Evolutionary conservation across 169 alveolate species (phyloP).

Genomic region (Plasmodium sp.): DNA sequence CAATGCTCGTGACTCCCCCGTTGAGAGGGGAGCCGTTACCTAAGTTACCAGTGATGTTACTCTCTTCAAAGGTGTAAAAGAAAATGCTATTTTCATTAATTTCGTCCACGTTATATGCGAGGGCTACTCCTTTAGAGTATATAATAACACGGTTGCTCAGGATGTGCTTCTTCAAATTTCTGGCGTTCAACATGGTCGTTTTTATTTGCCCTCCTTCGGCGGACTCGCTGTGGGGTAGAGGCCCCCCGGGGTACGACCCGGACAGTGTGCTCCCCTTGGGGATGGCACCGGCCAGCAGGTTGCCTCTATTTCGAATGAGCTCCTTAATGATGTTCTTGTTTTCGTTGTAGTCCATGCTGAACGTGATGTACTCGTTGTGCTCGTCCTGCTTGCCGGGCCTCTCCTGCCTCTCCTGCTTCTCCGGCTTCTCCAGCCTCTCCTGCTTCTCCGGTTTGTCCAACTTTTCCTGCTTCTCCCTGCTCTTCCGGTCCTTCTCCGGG

Average conservation of each 20-base stretch:
- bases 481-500: neutral
- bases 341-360: conserved; percentile 31
- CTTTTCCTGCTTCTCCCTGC: neutral
- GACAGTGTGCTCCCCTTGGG: neutral
- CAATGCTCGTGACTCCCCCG: neutral
- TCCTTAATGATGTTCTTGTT: conserved; percentile 32
- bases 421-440: neutral
- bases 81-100: conserved; percentile 54
- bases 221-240: neutral
- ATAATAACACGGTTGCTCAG: conserved; percentile 46
- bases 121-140: conserved; percentile 50
- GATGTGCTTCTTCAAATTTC: conserved; percentile 36
- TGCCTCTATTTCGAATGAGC: conserved; percentile 21
- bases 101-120: conserved; percentile 48
- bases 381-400: neutral
- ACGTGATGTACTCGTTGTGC: conserved; percentile 43
- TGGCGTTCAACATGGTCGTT: conserved; percentile 54
- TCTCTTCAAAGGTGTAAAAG: conserved; percentile 45
- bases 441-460: too few species aligned
- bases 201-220: conserved; percentile 1
- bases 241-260: neutral
- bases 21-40: neutral
- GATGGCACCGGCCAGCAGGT: neutral
- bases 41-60: neutral
- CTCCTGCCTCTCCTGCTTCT: neutral